Evolutionary conservation across 768 basidiomycete genomes (phyloP), one percentile per base, ranked within the genome.

Genomic region (Naganishia randhawae): DNA sequence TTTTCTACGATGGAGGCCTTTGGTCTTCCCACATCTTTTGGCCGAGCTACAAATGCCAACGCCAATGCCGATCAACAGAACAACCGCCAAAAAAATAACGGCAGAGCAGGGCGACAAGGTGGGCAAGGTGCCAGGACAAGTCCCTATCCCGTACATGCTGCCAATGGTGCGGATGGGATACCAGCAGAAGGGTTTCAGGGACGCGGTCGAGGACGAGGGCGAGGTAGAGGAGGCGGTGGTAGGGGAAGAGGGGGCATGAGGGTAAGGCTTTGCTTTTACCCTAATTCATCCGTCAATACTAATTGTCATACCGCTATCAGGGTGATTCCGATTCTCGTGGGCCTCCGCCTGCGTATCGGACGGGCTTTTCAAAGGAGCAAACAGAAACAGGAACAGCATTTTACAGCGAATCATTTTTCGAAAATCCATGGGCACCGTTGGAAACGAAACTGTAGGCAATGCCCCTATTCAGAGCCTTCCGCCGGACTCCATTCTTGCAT

Each of bases 351-450:
- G 57, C 22, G 3, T 39, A 61, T 10, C 35, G 57, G 14, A 27
- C 57, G 3, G 57, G 57, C 17, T 61, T 61, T 39, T 61, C 57
- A 13, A 61, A 61, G n/a, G 33, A 61, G 39, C 57, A 61, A 16
- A 61, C 57, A 13, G 37, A 61, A 22, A 39, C 37, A 10, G 57
- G 57, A 42, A 42, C 33, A 22, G 57, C 57, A n/a, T 61, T 61
- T 29, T 39, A 39, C 57, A 61, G 57, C 33, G 57, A 61, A 39
- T 61, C 57, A 14, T 61, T 61, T 25, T 61, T 61, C 33, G 57
- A 61, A 22, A 37, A 61, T 39, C 57, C 57, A 10, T 61, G 57
- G 57, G 57, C 57, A 11, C 35, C 37, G 37, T 55, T 35, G 53
- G 10, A 54, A 54, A n/a, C n/a, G n/a, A n/a, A n/a, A n/a, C n/a